phyloP scores from a whole-genome alignment of 2,329 filamentous ascomycete genomes.

The Arachnopeziza araneosa region DNA sequence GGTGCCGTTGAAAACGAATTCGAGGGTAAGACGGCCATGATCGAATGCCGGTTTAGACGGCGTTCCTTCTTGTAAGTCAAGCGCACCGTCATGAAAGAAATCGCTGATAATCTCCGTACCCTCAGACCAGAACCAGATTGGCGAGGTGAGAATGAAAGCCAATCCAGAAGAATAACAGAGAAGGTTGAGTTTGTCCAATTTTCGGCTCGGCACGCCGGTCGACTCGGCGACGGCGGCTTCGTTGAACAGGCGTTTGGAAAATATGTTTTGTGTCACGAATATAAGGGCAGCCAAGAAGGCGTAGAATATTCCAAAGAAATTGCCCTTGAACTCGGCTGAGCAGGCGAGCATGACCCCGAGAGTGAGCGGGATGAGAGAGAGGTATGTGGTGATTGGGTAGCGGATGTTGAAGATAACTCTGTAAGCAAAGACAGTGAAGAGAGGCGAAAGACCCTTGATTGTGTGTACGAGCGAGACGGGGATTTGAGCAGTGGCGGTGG shows the following conservation, averaged over 20 bases:
- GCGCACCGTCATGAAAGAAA: conserved; percentile 72
- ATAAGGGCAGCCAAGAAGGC: conserved; percentile 86
- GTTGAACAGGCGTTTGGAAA: conserved; percentile 96
- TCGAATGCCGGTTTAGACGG: conserved; percentile 55
- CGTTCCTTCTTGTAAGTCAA: conserved; percentile 54
- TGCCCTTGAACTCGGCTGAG: conserved; percentile 82
- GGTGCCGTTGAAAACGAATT: conserved; percentile 94
- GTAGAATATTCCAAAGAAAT: conserved; percentile 84
- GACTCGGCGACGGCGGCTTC: conserved; percentile 81
- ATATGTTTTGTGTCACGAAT: conserved; percentile 97
- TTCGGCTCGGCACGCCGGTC: conserved; percentile 63
- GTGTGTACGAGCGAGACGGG: conserved; percentile 97
- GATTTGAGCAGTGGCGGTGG: conserved; percentile 88
- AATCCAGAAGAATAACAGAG: conserved; percentile 95
- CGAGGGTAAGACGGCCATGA: conserved; percentile 67
- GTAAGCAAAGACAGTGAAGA: conserved; percentile 94
- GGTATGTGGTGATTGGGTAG: conserved; percentile 81
- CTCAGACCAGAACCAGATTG: conserved; percentile 91
- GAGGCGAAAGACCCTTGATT: conserved; percentile 92
- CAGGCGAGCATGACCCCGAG: conserved; percentile 94
- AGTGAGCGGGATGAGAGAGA: conserved; percentile 86
- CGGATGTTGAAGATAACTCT: conserved; percentile 81
- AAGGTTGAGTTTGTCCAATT: conserved; percentile 93
- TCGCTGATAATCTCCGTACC: conserved; percentile 73
- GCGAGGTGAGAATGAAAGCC: conserved; percentile 80